These are phyloP conservation scores for Wickerhamiella sergipiensis DNA, from an alignment of 805 yeast genomes.

Conservation along the genomic window DNA sequence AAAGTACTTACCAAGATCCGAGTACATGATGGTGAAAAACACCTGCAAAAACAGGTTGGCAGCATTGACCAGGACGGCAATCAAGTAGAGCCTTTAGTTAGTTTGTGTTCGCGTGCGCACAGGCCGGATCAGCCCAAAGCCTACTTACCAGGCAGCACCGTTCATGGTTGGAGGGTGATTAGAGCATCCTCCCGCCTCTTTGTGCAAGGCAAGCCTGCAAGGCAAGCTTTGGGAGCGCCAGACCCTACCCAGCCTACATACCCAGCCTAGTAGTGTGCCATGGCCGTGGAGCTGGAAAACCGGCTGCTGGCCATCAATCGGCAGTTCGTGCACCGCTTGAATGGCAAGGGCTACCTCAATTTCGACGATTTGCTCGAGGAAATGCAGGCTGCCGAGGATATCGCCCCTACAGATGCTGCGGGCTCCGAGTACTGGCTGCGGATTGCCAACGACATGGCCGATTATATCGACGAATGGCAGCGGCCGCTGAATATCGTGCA, in stretches of 20 bases:
- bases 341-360: conserved; percentile 10
- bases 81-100: conserved; percentile 21
- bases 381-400: conserved; percentile 34
- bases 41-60: conserved; percentile 83
- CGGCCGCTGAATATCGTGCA: conserved; percentile 18
- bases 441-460: conserved; percentile 54
- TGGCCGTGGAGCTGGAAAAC: conserved; percentile 12
- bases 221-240: not conserved
- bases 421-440: conserved; percentile 38
- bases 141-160: conserved; percentile 5
- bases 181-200: not conserved
- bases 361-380: conserved; percentile 25
- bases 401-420: conserved; percentile 14
- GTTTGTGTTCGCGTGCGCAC: not conserved
- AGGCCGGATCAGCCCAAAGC: not conserved
- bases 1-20: conserved; percentile 50
- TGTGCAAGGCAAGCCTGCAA: not conserved
- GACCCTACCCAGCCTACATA: not conserved
- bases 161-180: conserved; percentile 2
- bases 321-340: conserved; percentile 15
- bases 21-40: conserved; percentile 87
- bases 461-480: conserved; percentile 36
- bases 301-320: conserved; percentile 14
- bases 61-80: conserved; percentile 72
- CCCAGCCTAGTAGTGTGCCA: too few species aligned